These are phyloP conservation scores for Obelidium mucronatum DNA, from an alignment of 192 early-diverging fungal genomes.

Conservation along the genomic window DNA sequence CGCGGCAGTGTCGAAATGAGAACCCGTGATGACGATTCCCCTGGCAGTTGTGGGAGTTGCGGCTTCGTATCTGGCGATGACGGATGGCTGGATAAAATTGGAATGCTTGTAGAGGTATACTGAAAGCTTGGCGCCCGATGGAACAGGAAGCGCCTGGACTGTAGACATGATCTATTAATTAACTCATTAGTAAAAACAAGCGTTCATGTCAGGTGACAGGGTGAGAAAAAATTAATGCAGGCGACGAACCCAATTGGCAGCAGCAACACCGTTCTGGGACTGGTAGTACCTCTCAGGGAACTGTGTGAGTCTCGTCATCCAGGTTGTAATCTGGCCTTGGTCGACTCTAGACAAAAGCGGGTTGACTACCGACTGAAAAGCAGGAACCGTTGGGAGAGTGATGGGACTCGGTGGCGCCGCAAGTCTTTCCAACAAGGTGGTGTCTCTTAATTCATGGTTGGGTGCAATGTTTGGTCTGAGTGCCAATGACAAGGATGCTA, in stretches of 20 bases:
- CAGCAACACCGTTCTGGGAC: slow-evolving; percentile 35
- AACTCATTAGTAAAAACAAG: too few relatives aligned
- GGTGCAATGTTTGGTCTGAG: too few relatives aligned
- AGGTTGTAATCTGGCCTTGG: slow-evolving; percentile 1
- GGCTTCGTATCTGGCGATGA: slow-evolving; percentile 39
- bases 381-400: not conserved
- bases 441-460: too few relatives aligned
- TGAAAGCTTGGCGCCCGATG: slow-evolving; percentile 27
- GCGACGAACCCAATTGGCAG: slow-evolving; percentile 38
- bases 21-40: slow-evolving; percentile 15
- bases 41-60: not conserved
- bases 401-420: not conserved
- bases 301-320: slow-evolving; percentile 11
- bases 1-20: slow-evolving; percentile 12
- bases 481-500: too few relatives aligned
- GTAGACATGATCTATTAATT: too few relatives aligned
- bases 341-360: slow-evolving; percentile 21
- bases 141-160: not conserved
- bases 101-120: slow-evolving; percentile 31
- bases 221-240: too few relatives aligned
- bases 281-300: slow-evolving; percentile 42
- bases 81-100: slow-evolving; percentile 35
- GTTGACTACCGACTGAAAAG: slow-evolving; percentile 18
- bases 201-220: too few relatives aligned
- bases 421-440: too few relatives aligned